These are phyloP conservation scores for Saprolegnia parasitica DNA, from an alignment of 352 stramenopile genomes.

Conservation along the genomic window DNA sequence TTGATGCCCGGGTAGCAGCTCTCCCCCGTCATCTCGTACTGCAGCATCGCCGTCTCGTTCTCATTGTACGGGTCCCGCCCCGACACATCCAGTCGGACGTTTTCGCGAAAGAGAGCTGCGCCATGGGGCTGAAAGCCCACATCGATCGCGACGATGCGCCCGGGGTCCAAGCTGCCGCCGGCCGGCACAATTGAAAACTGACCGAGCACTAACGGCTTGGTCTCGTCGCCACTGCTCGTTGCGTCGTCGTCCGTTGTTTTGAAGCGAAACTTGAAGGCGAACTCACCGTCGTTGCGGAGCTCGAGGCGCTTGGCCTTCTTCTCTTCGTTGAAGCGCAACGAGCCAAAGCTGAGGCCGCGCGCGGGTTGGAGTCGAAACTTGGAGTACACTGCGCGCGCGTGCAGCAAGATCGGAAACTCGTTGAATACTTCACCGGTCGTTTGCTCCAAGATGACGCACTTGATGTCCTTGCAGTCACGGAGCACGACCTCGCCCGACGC, in stretches of 20 bases:
- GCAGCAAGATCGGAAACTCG: slow-evolving; percentile 83
- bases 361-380: slow-evolving; percentile 84
- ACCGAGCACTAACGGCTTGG: slow-evolving; percentile 46
- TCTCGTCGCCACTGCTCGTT: slow-evolving; percentile 40
- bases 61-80: slow-evolving; percentile 55
- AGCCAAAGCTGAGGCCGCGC: slow-evolving; percentile 90
- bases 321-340: slow-evolving; percentile 84
- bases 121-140: slow-evolving; percentile 81
- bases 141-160: slow-evolving; percentile 59
- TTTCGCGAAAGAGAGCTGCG: slow-evolving; percentile 63
- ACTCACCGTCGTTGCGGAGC: slow-evolving; percentile 91
- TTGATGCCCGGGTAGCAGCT: slow-evolving; percentile 92
- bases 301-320: slow-evolving; percentile 75
- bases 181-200: slow-evolving; percentile 81
- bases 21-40: slow-evolving; percentile 89
- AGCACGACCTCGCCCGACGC: slow-evolving; percentile 67
- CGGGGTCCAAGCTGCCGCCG: slow-evolving; percentile 79
- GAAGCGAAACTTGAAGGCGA: slow-evolving; percentile 83
- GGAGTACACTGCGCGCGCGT: slow-evolving; percentile 74
- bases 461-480: slow-evolving; percentile 89
- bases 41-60: slow-evolving; percentile 39
- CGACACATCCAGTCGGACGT: slow-evolving; percentile 66
- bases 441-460: slow-evolving; percentile 90
- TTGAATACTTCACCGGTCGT: slow-evolving; percentile 85
- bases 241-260: slow-evolving; percentile 30